Conservation (phyloP, 2,329 filamentous ascomycete genomes). For the Cladobotryum protrusum region DNA sequence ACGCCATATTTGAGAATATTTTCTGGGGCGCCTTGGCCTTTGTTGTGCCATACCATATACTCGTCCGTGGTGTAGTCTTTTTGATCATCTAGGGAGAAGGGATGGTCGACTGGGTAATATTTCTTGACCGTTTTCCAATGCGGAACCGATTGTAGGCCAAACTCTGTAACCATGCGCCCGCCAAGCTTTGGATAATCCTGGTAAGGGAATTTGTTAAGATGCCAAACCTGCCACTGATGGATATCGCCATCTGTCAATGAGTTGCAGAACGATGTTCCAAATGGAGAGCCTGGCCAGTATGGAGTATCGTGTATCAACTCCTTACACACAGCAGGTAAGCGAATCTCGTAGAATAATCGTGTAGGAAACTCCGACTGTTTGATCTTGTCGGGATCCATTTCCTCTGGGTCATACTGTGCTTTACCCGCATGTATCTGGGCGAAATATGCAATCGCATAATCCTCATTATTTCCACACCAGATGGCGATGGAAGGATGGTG, state of each 20-base stretch:
- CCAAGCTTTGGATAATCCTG: neutral
- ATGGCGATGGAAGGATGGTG: constrained; percentile 62
- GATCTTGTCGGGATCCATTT: constrained; percentile 63
- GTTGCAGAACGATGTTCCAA: neutral
- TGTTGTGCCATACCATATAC: neutral
- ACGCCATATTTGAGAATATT: neutral
- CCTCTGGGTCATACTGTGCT: constrained; percentile 69
- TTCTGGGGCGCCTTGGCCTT: too few relatives aligned
- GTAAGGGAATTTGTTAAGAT: constrained; percentile 1
- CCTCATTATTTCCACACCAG: constrained; percentile 76
- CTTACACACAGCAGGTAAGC: constrained; percentile 58
- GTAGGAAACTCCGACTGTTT: constrained; percentile 54
- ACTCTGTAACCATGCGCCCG: neutral
- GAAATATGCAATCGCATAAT: constrained; percentile 13
- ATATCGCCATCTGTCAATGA: neutral
- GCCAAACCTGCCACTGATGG: constrained; percentile 1
- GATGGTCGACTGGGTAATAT: too few relatives aligned
- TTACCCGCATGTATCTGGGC: constrained; percentile 48
- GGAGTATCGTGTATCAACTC: constrained; percentile 56
- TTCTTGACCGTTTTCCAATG: too few relatives aligned
- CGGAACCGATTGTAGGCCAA: constrained; percentile 1
- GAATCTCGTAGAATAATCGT: constrained; percentile 69
- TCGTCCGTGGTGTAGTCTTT: neutral
- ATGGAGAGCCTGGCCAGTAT: constrained; percentile 30
- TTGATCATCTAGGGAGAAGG: too few relatives aligned